Base-by-base conservation (phyloP, 305 asterid species). In the Solanum aculeatissimum region DNA sequence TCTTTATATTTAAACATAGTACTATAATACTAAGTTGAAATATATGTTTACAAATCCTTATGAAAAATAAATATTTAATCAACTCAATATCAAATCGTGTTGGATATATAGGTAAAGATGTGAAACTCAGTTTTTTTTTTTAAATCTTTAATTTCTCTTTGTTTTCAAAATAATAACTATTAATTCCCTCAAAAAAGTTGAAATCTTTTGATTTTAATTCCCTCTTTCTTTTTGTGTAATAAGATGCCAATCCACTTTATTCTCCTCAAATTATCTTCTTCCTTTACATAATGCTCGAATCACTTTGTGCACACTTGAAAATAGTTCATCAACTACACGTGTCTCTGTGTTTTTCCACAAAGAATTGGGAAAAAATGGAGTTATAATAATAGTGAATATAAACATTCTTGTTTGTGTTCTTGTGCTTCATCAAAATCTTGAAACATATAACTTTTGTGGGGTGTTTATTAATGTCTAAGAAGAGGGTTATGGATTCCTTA, bases 401-500 rank as follows among this genome's bases (percentile, higher is more conserved):
- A 69, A 38, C 51, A 38, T 69, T 68, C 2, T 8, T 66, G 74
- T 18, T 65, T 32, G 25, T 18, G 15, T 58, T 25, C 11, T 74
- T 23, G 14, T 6, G 43, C 4, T 75, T 51, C 29, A 79, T 62
- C 86, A 78, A 57, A 65, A 81, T 83, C 83, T 51, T 51, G 49
- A 23, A 25, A 68, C 12, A 68, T 35, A 68, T 69, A 23, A 49
- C 43, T 79, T 62, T 80, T 65, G 13, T 29, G 16, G 45, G 12
- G 45, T 65, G 40, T 3, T 7, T 63, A 7, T 29, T 29, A 6
- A 14, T 49, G 68, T 62, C 2, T 58, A 32, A 35, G 38, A 35
- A 18, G 62, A 83, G 12, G 23, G 60, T 83, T 63, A 94, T 95
- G 98, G 92, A 93, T 87, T 85, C 92, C 3, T 57, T 83, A 66